Conservation (phyloP, 2,329 filamentous ascomycete genomes). For the Ascocoryne sarcoides region DNA sequence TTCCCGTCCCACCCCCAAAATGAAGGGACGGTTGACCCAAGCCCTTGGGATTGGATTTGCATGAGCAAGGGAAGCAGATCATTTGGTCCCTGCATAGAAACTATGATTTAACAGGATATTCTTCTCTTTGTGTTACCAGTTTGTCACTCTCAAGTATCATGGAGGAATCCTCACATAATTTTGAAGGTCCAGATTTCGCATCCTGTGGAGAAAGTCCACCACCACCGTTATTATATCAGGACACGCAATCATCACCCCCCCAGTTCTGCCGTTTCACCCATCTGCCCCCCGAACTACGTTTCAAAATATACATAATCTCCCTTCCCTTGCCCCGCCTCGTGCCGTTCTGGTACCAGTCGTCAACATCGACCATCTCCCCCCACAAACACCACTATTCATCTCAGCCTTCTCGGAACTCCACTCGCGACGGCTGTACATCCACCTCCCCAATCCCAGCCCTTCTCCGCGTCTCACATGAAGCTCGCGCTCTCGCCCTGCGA, state of each 20-base stretch:
- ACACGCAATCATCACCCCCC: background rate
- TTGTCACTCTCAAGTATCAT: no score
- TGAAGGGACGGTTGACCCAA: no score
- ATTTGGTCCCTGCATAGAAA: background rate
- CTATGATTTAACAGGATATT: background rate
- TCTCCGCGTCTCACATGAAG: slow-evolving; percentile 12
- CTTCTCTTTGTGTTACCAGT: no score
- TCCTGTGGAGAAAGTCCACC: background rate
- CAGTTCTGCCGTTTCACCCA: slow-evolving; percentile 12
- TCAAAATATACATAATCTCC: slow-evolving; percentile 15
- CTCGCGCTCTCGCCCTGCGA: slow-evolving; percentile 3
- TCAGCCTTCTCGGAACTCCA: background rate
- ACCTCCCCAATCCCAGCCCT: slow-evolving; percentile 5
- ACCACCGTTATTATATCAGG: background rate
- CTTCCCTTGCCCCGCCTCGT: slow-evolving; percentile 14
- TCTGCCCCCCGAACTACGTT: slow-evolving; percentile 18
- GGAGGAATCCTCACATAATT: no score
- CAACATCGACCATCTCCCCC: background rate
- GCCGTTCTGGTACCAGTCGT: slow-evolving; percentile 8
- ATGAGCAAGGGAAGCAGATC: no score
- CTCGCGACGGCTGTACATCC: slow-evolving; percentile 2
- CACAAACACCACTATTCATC: background rate
- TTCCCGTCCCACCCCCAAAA: no score
- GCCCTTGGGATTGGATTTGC: no score
- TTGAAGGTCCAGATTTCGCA: background rate